Base-by-base conservation (phyloP, 768 basidiomycete species). In the Phlegmacium glaucopus region DNA sequence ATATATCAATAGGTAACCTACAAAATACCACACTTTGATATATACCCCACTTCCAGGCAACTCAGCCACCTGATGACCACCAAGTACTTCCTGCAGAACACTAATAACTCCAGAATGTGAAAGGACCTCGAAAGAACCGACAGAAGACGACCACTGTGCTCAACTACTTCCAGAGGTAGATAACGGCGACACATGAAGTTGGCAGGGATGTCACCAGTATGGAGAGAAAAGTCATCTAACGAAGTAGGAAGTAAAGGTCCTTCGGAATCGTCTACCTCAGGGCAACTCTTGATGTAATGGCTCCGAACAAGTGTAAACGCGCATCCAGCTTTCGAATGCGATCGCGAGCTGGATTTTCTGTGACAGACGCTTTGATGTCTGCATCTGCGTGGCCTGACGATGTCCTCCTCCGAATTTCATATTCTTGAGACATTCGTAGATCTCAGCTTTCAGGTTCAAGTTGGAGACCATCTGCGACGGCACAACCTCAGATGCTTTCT, bases 291-390 rank as follows among this genome's bases (percentile, higher is more conserved):
- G 53, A 54, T 9, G 60, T 51, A 15, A 64, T 36, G 1, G 64
- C 61, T 13, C 63, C 68, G 35, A 69, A 62, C 63, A 65, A 60
- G 44, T 69, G 68, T 16, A 68, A 51, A 36, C 66, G 67, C 10
- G 68, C 61, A 45, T 69, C 68, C 28, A 69, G 49, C 47, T 66
- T 65, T 12, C 68, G 59, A 43, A 66, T 64, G 34, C 59, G 59
- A 44, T 69, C 66, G 28, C 61, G 61, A 13, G 55, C 51, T 10
- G 49, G 48, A 42, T 58, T 55, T 15, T 41, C 32, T 1, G 64
- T 60, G 6, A 52, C 52, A 10, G 53, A 45, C 9, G 68, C 49
- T 1, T 38, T 44, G 28, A 69, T 56, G 37, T 60, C 49, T 9
- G 59, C 68, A 26, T 66, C 65, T 5, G 61, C 64, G 39, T 65